Evolutionary conservation across 768 basidiomycete genomes (phyloP).

Genomic region (button mushroom (Agaricus bisporus)): DNA sequence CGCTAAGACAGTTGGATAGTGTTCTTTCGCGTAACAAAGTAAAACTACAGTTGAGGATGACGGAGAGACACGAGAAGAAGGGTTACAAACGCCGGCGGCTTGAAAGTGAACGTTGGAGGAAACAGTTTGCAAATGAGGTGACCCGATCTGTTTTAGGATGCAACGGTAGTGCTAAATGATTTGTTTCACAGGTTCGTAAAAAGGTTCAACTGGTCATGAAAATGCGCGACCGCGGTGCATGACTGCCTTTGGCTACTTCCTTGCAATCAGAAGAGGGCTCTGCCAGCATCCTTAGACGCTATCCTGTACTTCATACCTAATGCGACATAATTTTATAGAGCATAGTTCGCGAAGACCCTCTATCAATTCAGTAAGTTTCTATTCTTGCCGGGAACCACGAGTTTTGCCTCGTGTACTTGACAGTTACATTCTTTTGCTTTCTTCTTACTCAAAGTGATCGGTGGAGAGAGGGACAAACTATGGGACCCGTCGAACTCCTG

Average conservation of each 20-base stretch:
- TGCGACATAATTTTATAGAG: too few species aligned
- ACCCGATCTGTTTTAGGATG: slow-evolving; percentile 16
- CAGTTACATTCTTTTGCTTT: background rate
- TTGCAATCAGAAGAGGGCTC: slow-evolving; percentile 3
- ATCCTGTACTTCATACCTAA: background rate
- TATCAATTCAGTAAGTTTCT: background rate
- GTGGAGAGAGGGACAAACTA: background rate
- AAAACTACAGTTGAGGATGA: slow-evolving; percentile 36
- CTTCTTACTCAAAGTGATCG: too few species aligned
- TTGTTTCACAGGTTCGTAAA: slow-evolving; percentile 57
- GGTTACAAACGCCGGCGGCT: slow-evolving; percentile 73
- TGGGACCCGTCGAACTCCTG: background rate
- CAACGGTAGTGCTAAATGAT: background rate
- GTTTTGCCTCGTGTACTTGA: background rate
- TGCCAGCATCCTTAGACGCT: slow-evolving; percentile 1
- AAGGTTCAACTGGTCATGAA: slow-evolving; percentile 76
- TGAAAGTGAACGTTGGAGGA: slow-evolving; percentile 72
- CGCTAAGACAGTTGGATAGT: slow-evolving; percentile 43
- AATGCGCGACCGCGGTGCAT: slow-evolving; percentile 74
- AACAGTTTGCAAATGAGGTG: slow-evolving; percentile 75
- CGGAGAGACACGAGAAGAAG: slow-evolving; percentile 74
- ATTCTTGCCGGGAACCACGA: background rate
- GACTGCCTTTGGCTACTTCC: slow-evolving; percentile 14
- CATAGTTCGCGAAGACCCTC: background rate
- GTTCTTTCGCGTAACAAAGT: slow-evolving; percentile 56